Evolutionary conservation across 805 yeast genomes (phyloP), one percentile per base, ranked within the genome.

Genomic region (Wickerhamomyces queroliae): DNA sequence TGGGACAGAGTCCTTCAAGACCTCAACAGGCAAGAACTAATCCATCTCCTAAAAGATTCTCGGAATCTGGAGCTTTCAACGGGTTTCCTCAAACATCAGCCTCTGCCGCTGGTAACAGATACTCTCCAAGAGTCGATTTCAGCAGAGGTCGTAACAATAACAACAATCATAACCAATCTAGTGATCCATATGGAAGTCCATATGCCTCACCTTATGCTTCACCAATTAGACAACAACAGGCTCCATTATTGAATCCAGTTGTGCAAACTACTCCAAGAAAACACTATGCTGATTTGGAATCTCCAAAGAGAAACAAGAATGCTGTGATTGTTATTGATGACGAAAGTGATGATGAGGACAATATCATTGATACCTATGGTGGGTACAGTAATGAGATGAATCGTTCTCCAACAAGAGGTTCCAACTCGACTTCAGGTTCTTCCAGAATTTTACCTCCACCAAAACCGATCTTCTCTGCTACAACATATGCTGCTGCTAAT

Each of bases 221-320:
- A 7, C 35, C 35, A n/a, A 19, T 15, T 6, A 20, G 22, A 12
- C 18, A 18, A 4, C 11, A 21, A 27, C 30, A 27, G 16, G 30
- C 40, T 45, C 13, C 59, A 59, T 33, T 55, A 50, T 31, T 51
- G 57, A 52, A 48, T 12, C 26, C 26, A 15, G 35, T 20, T 29
- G 40, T 38, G 7, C 62, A 62, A 15, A 58, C 65, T 11, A 76
- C 85, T 7, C 76, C 83, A 9, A 69, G 95, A 60, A 80, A 86
- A 31, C 74, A 72, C 37, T 82, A 72, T 50, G 81, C 93, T 3
- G 64, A 76, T 39, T 62, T 76, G 48, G 90, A 85, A 57, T 80
- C 95, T 0, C 93, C 95, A 25, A 73, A 68, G 40, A 74, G 89
- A 55, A 70, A 70, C 31, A 66, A 63, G 29, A 67, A 68, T 4